These are phyloP conservation scores for Peronosclerospora sorghi DNA, from an alignment of 352 stramenopile species.

Conservation along the genomic window DNA sequence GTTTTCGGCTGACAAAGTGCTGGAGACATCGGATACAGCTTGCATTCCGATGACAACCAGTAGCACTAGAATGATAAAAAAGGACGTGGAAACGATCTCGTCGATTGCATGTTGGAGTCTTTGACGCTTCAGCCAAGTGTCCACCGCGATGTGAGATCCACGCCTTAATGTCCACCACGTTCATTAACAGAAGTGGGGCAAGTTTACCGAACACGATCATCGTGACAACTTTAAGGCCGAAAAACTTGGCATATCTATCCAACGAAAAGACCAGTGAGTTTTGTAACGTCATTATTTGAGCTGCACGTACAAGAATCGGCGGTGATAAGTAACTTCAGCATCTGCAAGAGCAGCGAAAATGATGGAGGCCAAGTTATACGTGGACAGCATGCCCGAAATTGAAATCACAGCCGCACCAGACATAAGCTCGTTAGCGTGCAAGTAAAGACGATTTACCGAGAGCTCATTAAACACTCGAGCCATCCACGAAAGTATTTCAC, in stretches of 20 bases:
- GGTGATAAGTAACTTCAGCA: constrained; percentile 78
- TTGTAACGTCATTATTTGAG: not conserved
- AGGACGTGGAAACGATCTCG: constrained; percentile 83
- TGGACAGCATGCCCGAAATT: constrained; percentile 55
- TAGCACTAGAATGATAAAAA: constrained; percentile 77
- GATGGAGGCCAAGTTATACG: constrained; percentile 62
- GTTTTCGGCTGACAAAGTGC: constrained; percentile 39
- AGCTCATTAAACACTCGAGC: constrained; percentile 20
- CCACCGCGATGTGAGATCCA: constrained; percentile 83
- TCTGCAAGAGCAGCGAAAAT: constrained; percentile 69
- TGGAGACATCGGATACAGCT: constrained; percentile 49
- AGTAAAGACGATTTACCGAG: constrained; percentile 12
- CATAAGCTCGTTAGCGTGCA: constrained; percentile 18
- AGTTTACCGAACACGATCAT: constrained; percentile 64
- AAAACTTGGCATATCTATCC: constrained; percentile 81
- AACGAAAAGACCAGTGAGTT: constrained; percentile 7
- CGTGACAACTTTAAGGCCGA: constrained; percentile 79
- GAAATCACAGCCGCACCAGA: constrained; percentile 38
- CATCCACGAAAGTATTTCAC: constrained; percentile 30
- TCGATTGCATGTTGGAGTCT: constrained; percentile 74
- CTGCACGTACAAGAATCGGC: constrained; percentile 53
- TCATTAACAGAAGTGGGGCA: constrained; percentile 85
- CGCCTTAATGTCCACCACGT: constrained; percentile 85
- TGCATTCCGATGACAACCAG: constrained; percentile 81
- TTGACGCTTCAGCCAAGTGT: constrained; percentile 82